Percentiles rank a stretch among this genome's conserved stretches.
These are phyloP conservation scores for Sugiyamaella floridensis DNA, from an alignment of 805 yeast genomes.

Conservation along the genomic window DNA sequence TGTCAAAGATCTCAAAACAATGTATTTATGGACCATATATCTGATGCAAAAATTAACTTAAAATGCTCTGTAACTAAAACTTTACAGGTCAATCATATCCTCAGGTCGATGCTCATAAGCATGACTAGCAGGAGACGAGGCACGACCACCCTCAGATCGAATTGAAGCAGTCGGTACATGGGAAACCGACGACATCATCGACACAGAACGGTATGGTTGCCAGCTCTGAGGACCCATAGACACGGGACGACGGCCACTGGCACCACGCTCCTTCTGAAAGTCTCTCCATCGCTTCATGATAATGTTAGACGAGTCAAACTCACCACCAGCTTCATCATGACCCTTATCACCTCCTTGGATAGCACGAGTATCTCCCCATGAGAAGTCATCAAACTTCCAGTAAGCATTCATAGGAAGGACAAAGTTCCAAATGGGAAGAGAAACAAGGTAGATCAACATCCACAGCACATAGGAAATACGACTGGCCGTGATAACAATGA, in stretches of 20 bases:
- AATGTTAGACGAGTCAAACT: conserved; percentile 85
- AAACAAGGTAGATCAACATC: conserved; percentile 70
- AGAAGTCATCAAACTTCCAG: conserved; percentile 95
- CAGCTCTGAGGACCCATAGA: neutral
- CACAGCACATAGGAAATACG: conserved; percentile 65
- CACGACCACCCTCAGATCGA: neutral
- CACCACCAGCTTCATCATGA: conserved; percentile 68
- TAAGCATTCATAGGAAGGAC: conserved; percentile 78
- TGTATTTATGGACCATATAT: neutral
- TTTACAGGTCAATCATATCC: neutral
- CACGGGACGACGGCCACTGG: conserved; percentile 4
- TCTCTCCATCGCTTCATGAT: conserved; percentile 94
- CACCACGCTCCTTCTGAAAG: conserved; percentile 74
- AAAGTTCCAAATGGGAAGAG: conserved; percentile 90
- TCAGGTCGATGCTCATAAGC: neutral
- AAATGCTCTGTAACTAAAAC: neutral
- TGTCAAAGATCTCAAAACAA: neutral
- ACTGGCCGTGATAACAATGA: conserved; percentile 76
- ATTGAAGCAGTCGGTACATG: neutral
- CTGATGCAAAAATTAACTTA: neutral
- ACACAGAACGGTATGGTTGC: neutral
- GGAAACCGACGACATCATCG: conserved; percentile 6
- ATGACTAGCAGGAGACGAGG: neutral
- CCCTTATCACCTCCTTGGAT: conserved; percentile 60
- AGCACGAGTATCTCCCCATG: conserved; percentile 94